These are phyloP conservation scores for Starmera dryadoides DNA, from an alignment of 805 yeast species.

Conservation along the genomic window DNA sequence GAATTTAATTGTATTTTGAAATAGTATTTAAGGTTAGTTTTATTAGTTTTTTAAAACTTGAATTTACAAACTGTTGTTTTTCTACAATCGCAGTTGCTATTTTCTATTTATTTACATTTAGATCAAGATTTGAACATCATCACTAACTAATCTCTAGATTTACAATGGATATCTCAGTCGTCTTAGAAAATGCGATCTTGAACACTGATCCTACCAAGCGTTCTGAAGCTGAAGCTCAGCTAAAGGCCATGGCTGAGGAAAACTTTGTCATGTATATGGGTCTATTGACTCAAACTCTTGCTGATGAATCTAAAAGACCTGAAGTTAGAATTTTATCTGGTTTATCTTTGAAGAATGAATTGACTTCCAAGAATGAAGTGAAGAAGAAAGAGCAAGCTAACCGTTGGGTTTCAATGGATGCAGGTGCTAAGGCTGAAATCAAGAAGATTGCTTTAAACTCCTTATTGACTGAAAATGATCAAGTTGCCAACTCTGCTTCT, in stretches of 20 bases:
- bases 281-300: conserved; percentile 63
- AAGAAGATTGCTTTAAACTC: conserved; percentile 59
- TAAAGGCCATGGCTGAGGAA: conserved; percentile 61
- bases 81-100: no score
- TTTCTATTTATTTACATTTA: no score
- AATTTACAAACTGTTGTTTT: no score
- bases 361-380: conserved; percentile 71
- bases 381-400: conserved; percentile 52
- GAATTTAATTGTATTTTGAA: no score
- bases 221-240: conserved; percentile 71
- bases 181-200: conserved; percentile 75
- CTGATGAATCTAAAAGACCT: conserved; percentile 51
- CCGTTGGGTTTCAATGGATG: conserved; percentile 67
- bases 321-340: conserved; percentile 94
- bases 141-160: not conserved
- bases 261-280: conserved; percentile 72
- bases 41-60: no score
- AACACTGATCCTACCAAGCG: conserved; percentile 61
- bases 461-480: conserved; percentile 56
- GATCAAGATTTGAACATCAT: no score
- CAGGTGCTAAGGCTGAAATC: conserved; percentile 49
- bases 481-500: conserved; percentile 85
- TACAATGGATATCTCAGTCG: conserved; percentile 50
- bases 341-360: conserved; percentile 77
- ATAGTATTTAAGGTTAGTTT: no score